These are phyloP conservation scores for Psilocybe tampanensis DNA, from an alignment of 768 basidiomycete genomes.

Conservation along the genomic window DNA sequence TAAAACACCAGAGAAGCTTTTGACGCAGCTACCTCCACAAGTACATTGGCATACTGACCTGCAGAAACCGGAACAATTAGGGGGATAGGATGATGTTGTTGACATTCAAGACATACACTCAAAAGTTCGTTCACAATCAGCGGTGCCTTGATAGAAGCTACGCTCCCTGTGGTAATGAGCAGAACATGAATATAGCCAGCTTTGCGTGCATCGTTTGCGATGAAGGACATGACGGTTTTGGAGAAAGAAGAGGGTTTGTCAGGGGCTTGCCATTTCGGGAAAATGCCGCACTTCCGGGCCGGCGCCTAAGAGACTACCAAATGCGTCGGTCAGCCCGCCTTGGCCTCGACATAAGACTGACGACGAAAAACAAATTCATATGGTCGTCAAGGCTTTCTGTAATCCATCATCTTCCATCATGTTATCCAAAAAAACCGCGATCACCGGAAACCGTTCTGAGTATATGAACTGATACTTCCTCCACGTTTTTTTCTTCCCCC, in stretches of 20 bases:
- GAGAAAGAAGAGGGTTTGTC: not conserved
- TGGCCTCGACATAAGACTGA: too few species aligned
- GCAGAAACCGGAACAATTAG: constrained; percentile 2
- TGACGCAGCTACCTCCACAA: constrained; percentile 84
- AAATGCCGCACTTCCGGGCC: not conserved
- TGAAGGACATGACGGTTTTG: constrained; percentile 28
- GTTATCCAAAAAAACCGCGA: not conserved
- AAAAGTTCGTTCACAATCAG: constrained; percentile 82
- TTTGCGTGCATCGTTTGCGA: constrained; percentile 41
- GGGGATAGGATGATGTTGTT: not conserved
- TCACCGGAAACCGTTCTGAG: constrained; percentile 1
- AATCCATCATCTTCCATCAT: not conserved
- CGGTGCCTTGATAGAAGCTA: constrained; percentile 92
- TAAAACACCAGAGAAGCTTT: constrained; percentile 81
- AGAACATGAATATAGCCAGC: constrained; percentile 65
- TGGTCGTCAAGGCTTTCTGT: constrained; percentile 6
- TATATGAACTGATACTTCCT: not conserved
- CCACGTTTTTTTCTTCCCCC: not conserved
- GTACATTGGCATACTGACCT: constrained; percentile 69
- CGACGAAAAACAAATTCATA: not conserved
- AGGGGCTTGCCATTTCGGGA: not conserved
- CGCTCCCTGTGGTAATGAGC: constrained; percentile 90
- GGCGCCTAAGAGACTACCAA: too few species aligned
- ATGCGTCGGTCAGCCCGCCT: too few species aligned
- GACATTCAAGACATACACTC: constrained; percentile 36